These are phyloP conservation scores for Cryptosporidium parvum DNA, from an alignment of 169 alveolate genomes.

Conservation along the genomic window DNA sequence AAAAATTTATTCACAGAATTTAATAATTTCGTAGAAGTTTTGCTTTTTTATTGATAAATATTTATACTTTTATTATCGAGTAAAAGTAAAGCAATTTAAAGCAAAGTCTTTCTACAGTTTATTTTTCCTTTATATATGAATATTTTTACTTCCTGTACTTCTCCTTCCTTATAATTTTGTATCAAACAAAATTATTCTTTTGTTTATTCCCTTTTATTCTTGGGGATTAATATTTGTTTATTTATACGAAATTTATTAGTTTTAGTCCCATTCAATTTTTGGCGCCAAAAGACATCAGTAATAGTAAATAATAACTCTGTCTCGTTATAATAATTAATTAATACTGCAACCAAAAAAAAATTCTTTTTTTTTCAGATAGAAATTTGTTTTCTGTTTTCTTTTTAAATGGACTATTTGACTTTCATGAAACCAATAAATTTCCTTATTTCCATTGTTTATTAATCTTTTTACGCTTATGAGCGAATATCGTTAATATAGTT, in stretches of 20 bases:
- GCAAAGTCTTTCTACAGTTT: neutral
- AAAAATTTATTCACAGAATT: neutral
- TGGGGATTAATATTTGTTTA: constrained; percentile 25
- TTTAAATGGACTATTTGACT: neutral
- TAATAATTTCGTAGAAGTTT: neutral
- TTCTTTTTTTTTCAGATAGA: neutral
- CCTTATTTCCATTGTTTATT: neutral
- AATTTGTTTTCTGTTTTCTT: neutral
- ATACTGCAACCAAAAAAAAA: neutral
- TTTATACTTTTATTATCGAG: neutral
- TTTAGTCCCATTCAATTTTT: constrained; percentile 32
- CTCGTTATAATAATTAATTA: neutral
- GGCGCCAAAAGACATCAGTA: constrained; percentile 26
- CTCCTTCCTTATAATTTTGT: constrained; percentile 9
- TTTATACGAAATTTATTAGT: constrained; percentile 31
- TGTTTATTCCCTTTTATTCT: constrained; percentile 32
- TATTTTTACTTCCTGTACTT: neutral
- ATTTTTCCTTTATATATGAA: neutral
- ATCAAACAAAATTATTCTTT: constrained; percentile 7
- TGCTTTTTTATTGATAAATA: neutral
- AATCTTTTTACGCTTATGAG: neutral
- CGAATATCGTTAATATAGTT: too few species aligned
- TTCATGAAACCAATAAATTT: too few species aligned
- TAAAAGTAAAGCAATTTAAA: neutral
- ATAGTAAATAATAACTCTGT: constrained; percentile 35